Percentiles rank a stretch among this genome's conserved stretches.
These are phyloP conservation scores for Claviceps cyperi DNA, from an alignment of 2,329 filamentous ascomycete species.

Conservation along the genomic window DNA sequence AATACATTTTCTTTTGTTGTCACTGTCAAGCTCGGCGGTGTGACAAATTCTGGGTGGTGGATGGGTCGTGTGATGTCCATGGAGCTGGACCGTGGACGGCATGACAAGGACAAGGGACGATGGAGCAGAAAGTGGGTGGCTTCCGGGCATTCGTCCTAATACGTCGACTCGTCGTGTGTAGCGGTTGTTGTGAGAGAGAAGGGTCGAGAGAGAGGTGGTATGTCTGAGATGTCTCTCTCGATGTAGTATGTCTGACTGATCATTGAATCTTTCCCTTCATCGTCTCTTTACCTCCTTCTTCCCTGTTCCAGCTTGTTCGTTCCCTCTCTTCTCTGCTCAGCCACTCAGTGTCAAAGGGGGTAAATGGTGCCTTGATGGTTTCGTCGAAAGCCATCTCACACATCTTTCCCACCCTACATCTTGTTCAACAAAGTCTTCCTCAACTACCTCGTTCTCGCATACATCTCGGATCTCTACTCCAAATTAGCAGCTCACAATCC, in stretches of 20 bases:
- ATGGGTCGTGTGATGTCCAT: background rate
- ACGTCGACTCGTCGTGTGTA: slow-evolving; percentile 40
- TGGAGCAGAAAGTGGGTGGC: slow-evolving; percentile 21
- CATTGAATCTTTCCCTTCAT: too few species aligned
- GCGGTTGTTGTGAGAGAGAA: slow-evolving; percentile 51
- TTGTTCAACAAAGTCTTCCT: background rate
- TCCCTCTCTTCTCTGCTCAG: too few species aligned
- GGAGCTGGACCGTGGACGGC: background rate
- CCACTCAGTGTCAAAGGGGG: too few species aligned
- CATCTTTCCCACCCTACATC: background rate
- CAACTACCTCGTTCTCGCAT: too few species aligned
- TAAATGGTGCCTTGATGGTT: too few species aligned
- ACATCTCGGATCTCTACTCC: too few species aligned
- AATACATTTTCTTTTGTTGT: slow-evolving; percentile 17
- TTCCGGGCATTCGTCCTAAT: slow-evolving; percentile 23
- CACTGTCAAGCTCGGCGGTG: background rate
- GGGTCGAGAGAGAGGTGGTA: slow-evolving; percentile 48
- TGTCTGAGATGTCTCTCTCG: slow-evolving; percentile 49
- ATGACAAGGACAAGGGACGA: slow-evolving; percentile 1
- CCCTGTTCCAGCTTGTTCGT: too few species aligned
- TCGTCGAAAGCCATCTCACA: too few species aligned
- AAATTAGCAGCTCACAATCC: too few species aligned
- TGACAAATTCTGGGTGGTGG: too few species aligned
- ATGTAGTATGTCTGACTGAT: background rate
- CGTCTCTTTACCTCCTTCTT: too few species aligned